These are phyloP conservation scores for Cicer cuneatum DNA, from an alignment of 306 rosid genomes.

Conservation along the genomic window DNA sequence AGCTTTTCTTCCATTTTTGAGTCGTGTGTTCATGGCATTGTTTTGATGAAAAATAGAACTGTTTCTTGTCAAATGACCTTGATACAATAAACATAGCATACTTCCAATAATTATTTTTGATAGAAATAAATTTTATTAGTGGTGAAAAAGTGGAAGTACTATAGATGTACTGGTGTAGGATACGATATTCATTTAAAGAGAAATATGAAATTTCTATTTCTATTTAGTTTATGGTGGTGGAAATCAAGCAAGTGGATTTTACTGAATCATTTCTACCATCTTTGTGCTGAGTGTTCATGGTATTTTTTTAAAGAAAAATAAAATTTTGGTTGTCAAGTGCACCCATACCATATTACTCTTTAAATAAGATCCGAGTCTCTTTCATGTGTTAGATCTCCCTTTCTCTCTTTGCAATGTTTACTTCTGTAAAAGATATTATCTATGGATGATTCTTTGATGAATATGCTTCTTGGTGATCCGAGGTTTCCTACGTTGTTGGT, in stretches of 20 bases:
- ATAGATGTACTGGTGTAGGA: neutral
- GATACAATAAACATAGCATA: neutral
- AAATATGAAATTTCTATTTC: neutral
- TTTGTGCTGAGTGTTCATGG: neutral
- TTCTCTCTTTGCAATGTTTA: conserved; percentile 21
- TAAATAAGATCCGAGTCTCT: conserved; percentile 19
- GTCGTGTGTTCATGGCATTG: neutral
- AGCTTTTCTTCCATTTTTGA: neutral
- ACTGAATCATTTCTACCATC: conserved; percentile 1
- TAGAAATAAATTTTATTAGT: neutral
- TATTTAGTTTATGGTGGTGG: neutral
- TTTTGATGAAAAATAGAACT: neutral
- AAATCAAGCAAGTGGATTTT: conserved; percentile 7
- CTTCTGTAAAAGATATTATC: neutral
- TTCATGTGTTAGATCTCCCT: conserved; percentile 27
- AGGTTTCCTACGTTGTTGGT: neutral
- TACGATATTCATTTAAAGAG: conserved; percentile 16
- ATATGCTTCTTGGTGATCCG: conserved; percentile 7
- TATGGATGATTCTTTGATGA: conserved; percentile 22
- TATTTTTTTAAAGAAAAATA: neutral
- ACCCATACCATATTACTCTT: neutral
- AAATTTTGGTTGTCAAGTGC: conserved; percentile 24
- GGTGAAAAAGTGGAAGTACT: conserved; percentile 4
- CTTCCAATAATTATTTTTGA: neutral
- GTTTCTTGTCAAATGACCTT: neutral